A percentile compares a stretch with the other conserved stretches of the same genome.
Evolutionary conservation across 164 flowering plant genomes (phyloP).

Genomic region (Houttuynia cordata): DNA sequence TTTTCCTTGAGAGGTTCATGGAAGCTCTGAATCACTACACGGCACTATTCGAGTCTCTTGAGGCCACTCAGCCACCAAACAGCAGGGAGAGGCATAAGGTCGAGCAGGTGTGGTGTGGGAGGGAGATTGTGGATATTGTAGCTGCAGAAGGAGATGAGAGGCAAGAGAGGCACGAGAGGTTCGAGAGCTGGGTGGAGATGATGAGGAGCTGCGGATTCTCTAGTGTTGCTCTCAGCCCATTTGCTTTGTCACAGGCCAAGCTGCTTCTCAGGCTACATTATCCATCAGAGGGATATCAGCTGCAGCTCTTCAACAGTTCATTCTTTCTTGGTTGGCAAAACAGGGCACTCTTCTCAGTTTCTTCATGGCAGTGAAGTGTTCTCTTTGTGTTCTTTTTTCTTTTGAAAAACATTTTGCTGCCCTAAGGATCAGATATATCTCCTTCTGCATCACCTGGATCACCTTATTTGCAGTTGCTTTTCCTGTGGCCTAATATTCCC

Average conservation of each 20-base stretch:
- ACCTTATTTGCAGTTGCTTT: neutral
- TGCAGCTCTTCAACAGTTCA: conserved; percentile 36
- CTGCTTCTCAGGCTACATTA: conserved; percentile 77
- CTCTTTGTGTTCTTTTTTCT: too few relatives aligned
- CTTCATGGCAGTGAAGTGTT: conserved; percentile 57
- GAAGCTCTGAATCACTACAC: conserved; percentile 73
- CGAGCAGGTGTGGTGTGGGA: conserved; percentile 77
- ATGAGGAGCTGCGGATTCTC: conserved; percentile 49
- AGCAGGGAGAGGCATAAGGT: conserved; percentile 65
- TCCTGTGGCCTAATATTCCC: too few relatives aligned
- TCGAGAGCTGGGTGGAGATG: conserved; percentile 62
- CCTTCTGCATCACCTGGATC: neutral
- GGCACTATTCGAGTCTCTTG: conserved; percentile 72
- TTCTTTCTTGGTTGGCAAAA: conserved; percentile 83
- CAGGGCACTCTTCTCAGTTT: conserved; percentile 73
- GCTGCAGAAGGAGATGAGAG: conserved; percentile 45
- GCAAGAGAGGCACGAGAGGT: conserved; percentile 54
- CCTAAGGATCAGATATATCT: too few relatives aligned
- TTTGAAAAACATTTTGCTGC: too few relatives aligned
- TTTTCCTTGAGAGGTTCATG: conserved; percentile 44
- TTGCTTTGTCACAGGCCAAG: conserved; percentile 83
- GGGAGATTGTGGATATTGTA: conserved; percentile 59
- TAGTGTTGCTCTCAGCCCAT: conserved; percentile 52
- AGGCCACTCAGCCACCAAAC: conserved; percentile 73
- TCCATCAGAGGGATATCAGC: conserved; percentile 85